These are phyloP conservation scores for Candida broadrunensis DNA, from an alignment of 805 yeast species.

Conservation along the genomic window DNA sequence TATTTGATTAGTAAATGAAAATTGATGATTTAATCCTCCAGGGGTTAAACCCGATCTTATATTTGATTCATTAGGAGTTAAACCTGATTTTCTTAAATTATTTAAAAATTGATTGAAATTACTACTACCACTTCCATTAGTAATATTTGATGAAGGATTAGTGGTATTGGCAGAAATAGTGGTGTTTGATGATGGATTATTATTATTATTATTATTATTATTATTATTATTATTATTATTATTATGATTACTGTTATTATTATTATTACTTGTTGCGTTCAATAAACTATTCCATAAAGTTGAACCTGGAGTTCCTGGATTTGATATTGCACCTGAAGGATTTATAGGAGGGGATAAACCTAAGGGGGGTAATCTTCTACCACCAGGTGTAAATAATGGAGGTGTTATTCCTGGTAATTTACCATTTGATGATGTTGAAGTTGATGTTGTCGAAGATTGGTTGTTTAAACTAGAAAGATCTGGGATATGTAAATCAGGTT, in stretches of 20 bases:
- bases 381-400: slow-evolving; percentile 56
- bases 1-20: slow-evolving; percentile 32
- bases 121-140: slow-evolving; percentile 2
- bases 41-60: slow-evolving; percentile 73
- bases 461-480: slow-evolving; percentile 25
- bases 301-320: slow-evolving; percentile 53
- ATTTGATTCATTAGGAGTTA: slow-evolving; percentile 75
- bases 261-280: slow-evolving; percentile 34
- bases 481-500: slow-evolving; percentile 31
- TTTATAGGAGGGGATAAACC: slow-evolving; percentile 43
- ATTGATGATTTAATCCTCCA: slow-evolving; percentile 36
- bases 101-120: slow-evolving; percentile 24
- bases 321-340: slow-evolving; percentile 14
- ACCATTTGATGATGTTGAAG: slow-evolving; percentile 8
- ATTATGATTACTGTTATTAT: slow-evolving; percentile 5
- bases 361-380: slow-evolving; percentile 54
- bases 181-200: too few relatives aligned
- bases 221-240: neutral
- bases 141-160: neutral
- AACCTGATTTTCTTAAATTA: slow-evolving; percentile 48
- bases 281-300: slow-evolving; percentile 47
- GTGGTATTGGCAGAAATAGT: too few relatives aligned
- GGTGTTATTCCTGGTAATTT: slow-evolving; percentile 42
- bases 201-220: too few relatives aligned
- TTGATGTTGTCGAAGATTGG: too few relatives aligned